Conservation (phyloP, 371 early-diverging fungal species). For the Nosema muscidifuracis region DNA sequence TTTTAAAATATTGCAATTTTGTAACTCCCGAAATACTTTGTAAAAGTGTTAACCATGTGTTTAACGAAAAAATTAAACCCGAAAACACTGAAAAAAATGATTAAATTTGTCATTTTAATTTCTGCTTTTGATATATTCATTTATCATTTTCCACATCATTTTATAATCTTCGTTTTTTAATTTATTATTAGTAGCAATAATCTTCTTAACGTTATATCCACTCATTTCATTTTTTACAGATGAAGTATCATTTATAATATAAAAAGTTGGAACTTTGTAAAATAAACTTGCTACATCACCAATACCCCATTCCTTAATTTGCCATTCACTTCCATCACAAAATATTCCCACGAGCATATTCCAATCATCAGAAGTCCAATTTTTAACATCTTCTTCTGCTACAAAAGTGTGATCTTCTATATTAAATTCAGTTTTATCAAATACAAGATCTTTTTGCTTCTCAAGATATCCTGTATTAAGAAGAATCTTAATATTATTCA, state of each 20-base stretch:
- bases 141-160: not conserved
- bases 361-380: constrained; percentile 60
- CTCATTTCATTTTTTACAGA: too few species aligned
- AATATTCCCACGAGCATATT: constrained; percentile 78
- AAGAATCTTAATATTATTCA: constrained; percentile 29
- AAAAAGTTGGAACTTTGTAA: constrained; percentile 22
- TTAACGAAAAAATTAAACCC: not conserved
- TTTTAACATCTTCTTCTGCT: constrained; percentile 23
- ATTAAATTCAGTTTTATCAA: constrained; percentile 9
- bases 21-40: constrained; percentile 68
- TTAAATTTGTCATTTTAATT: not conserved
- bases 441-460: not conserved
- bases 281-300: constrained; percentile 29
- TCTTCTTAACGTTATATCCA: not conserved
- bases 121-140: not conserved
- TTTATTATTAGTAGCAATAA: not conserved
- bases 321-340: constrained; percentile 77
- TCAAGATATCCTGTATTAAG: not conserved
- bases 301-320: constrained; percentile 74
- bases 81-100: not conserved
- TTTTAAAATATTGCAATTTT: constrained; percentile 83
- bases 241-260: not conserved
- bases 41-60: not conserved
- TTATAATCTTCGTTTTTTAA: not conserved
- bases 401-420: constrained; percentile 3